Percentiles rank a stretch among this genome's conserved stretches.
Evolutionary conservation across 768 basidiomycete species (phyloP).

Genomic region (Hypsizygus marmoreus): DNA sequence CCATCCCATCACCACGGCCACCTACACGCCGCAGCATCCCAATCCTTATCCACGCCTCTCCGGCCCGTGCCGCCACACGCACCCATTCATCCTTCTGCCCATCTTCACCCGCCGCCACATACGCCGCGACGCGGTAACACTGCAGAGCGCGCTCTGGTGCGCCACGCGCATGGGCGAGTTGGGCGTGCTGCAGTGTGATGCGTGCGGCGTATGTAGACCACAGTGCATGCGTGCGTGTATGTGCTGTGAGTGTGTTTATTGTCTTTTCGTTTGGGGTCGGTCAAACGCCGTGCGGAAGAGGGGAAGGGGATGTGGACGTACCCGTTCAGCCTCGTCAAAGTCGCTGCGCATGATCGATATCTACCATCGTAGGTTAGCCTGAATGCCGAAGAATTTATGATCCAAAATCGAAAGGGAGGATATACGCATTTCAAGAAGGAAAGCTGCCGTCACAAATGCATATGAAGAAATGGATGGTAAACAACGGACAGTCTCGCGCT

Average conservation of each 20-base stretch:
- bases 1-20: constrained; percentile 19
- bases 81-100: constrained; percentile 39
- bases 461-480: too few relatives aligned
- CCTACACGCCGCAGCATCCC: constrained; percentile 32
- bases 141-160: constrained; percentile 52
- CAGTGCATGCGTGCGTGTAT: constrained; percentile 58
- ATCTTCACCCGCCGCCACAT: constrained; percentile 34
- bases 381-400: background rate
- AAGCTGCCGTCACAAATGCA: background rate
- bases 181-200: constrained; percentile 68
- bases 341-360: constrained; percentile 69
- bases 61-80: constrained; percentile 49
- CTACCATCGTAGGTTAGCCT: constrained; percentile 38
- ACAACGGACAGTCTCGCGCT: too few relatives aligned
- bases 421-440: too few relatives aligned
- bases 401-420: background rate
- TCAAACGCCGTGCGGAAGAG: too few relatives aligned
- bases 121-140: constrained; percentile 66
- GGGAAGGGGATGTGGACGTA: too few relatives aligned
- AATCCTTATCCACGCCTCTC: constrained; percentile 51
- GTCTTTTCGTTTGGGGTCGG: too few relatives aligned
- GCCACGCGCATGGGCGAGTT: constrained; percentile 70
- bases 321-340: constrained; percentile 62
- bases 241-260: constrained; percentile 55
- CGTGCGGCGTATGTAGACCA: constrained; percentile 61